These are phyloP conservation scores for Emericellopsis cladophorae DNA, from an alignment of 2,329 filamentous ascomycete genomes.

Conservation along the genomic window DNA sequence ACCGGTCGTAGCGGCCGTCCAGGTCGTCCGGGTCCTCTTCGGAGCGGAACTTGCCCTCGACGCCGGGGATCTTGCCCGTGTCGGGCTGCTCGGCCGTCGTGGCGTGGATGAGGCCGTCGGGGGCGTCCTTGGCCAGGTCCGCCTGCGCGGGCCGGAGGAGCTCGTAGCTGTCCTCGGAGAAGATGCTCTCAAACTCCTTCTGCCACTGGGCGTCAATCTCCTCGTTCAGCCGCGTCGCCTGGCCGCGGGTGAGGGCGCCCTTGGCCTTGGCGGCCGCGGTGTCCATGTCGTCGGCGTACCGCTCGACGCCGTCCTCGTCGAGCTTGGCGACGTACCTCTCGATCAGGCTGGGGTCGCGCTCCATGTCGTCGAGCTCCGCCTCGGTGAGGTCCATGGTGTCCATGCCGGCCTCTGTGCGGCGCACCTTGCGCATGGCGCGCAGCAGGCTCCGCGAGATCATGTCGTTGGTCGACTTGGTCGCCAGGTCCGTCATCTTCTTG, in stretches of 20 bases:
- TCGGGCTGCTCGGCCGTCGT: slow-evolving; percentile 33
- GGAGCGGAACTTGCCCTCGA: slow-evolving; percentile 36
- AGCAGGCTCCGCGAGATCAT: slow-evolving; percentile 28
- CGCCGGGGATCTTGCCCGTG: slow-evolving; percentile 40
- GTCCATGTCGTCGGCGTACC: background rate
- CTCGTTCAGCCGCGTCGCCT: slow-evolving; percentile 23
- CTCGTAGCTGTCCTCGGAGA: slow-evolving; percentile 13
- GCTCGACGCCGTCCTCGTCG: background rate
- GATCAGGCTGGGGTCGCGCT: slow-evolving; percentile 24
- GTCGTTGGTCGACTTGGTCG: slow-evolving; percentile 27
- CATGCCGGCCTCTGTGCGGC: slow-evolving; percentile 23
- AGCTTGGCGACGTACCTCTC: slow-evolving; percentile 19
- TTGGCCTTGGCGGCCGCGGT: slow-evolving; percentile 7
- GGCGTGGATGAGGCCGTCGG: slow-evolving; percentile 17
- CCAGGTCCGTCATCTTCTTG: slow-evolving; percentile 27
- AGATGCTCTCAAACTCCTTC: slow-evolving; percentile 22
- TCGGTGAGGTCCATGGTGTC: slow-evolving; percentile 35
- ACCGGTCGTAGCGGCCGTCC: slow-evolving; percentile 33
- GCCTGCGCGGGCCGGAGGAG: slow-evolving; percentile 19
- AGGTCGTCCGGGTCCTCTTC: slow-evolving; percentile 38
- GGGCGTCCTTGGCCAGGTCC: slow-evolving; percentile 22
- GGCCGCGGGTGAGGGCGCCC: slow-evolving; percentile 17
- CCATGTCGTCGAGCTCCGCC: slow-evolving; percentile 28
- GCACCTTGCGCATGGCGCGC: slow-evolving; percentile 26
- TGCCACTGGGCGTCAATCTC: slow-evolving; percentile 21